Evolutionary conservation across 2,329 filamentous ascomycete genomes (phyloP).

Genomic region (Aspergillus ibericus): DNA sequence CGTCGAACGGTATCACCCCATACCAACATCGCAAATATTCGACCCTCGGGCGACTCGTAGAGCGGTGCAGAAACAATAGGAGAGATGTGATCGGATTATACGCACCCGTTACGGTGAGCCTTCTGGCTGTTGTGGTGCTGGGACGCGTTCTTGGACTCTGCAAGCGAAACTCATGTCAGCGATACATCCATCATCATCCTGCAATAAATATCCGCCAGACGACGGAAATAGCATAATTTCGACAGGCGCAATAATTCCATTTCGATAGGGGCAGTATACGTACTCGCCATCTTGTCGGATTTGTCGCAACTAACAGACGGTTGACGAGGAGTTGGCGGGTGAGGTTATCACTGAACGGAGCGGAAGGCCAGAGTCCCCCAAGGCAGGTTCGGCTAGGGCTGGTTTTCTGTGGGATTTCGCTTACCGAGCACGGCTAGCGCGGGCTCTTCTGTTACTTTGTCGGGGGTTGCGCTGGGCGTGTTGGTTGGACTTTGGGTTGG

Average conservation of each 20-base stretch:
- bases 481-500: neutral
- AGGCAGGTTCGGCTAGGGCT: constrained; percentile 36
- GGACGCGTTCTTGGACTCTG: constrained; percentile 99
- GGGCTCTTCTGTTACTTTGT: constrained; percentile 1
- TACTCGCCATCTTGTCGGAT: constrained; percentile 51
- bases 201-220: too few species aligned
- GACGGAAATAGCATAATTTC: too few species aligned
- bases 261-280: constrained; percentile 23
- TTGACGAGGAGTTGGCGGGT: constrained; percentile 39
- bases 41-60: neutral
- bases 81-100: constrained; percentile 28
- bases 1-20: constrained; percentile 3
- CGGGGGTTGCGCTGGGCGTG: too few species aligned
- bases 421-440: constrained; percentile 33
- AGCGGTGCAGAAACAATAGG: neutral
- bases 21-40: constrained; percentile 14
- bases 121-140: constrained; percentile 99
- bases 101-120: constrained; percentile 98
- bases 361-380: constrained; percentile 27
- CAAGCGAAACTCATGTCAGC: constrained; percentile 29
- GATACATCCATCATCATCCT: constrained; percentile 3
- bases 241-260: neutral
- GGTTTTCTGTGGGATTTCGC: constrained; percentile 44
- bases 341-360: constrained; percentile 38
- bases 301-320: constrained; percentile 40